Base-by-base conservation (phyloP, 2,329 filamentous ascomycete species). In the Plenodomus tracheiphilus region DNA sequence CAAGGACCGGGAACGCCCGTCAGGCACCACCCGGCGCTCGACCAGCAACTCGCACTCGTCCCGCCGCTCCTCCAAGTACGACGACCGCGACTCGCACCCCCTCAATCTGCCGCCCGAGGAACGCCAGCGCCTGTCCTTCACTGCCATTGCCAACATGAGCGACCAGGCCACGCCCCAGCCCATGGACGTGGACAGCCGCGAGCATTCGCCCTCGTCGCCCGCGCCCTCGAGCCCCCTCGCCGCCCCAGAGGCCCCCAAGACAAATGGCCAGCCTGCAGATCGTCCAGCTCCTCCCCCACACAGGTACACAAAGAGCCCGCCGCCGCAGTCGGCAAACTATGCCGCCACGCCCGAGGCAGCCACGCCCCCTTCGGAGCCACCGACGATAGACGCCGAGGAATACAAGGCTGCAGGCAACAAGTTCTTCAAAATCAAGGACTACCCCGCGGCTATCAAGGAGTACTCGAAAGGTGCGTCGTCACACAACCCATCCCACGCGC, bases 361-460 rank as follows among this genome's bases (percentile, higher is more conserved):
- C 18, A 71, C 75, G 3, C 71, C 72, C 47, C 69, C 75, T 11
- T 68, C 66, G 15, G 68, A 72, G 49, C 67, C 71, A 39, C 71
- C 72, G n/a, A 74, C 76, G 36, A 88, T 93, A 45, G 90, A 97
- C 69, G 91, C 93, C 20, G 94, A 99, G 76, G 81, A 85, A 11
- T 96, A 87, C 82, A 99, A 99, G 80, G 84, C 89, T 62, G 85
- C 89, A 2, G 94, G 94, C 50, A 99, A 99, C 78, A 94, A 94
- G 68, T 93, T 90, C 69, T 99, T 97, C 83, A 97, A 97, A 79
- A 89, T 92, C 56, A 90, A 88, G 70, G 89, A 97, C 67, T 99
- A 93, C 73, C 77, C 81, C 52, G 87, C 88, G 69, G 93, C 94
- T 19, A 92, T 97, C 70, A 83, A 89, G 61, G 91, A 97, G 74